Evolutionary conservation across 2,329 filamentous ascomycete genomes (phyloP).

Genomic region (Chlorencoelia australis): DNA sequence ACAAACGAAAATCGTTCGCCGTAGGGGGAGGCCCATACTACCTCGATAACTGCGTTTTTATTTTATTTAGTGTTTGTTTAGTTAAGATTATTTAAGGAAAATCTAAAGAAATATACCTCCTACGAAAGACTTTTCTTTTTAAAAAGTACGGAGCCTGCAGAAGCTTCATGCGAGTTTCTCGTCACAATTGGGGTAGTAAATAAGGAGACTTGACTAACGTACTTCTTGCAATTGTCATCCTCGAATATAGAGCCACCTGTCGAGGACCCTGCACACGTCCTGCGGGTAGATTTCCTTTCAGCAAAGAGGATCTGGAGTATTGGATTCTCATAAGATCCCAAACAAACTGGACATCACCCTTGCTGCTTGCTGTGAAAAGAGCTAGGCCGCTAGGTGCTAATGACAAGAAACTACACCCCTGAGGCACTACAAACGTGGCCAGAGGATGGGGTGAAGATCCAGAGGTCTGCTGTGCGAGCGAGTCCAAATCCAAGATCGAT

Average conservation of each 20-base stretch:
- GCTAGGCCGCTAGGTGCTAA: slow-evolving; percentile 65
- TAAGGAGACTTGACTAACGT: too few relatives aligned
- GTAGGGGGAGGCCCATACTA: slow-evolving; percentile 73
- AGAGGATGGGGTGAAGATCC: slow-evolving; percentile 44
- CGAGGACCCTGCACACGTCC: slow-evolving; percentile 39
- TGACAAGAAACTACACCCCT: slow-evolving; percentile 73
- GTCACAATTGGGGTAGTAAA: too few relatives aligned
- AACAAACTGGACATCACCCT: slow-evolving; percentile 73
- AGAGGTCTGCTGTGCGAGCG: slow-evolving; percentile 40
- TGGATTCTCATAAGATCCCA: slow-evolving; percentile 68
- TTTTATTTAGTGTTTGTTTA: too few relatives aligned
- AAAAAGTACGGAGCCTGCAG: too few relatives aligned
- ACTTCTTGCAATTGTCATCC: slow-evolving; percentile 85
- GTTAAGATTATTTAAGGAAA: too few relatives aligned
- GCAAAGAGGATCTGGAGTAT: slow-evolving; percentile 49
- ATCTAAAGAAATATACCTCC: too few relatives aligned
- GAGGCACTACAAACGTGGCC: slow-evolving; percentile 58
- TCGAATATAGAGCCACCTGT: slow-evolving; percentile 78
- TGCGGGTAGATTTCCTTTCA: slow-evolving; percentile 41
- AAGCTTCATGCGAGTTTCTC: too few relatives aligned
- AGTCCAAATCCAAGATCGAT: slow-evolving; percentile 62
- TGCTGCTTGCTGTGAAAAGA: slow-evolving; percentile 70
- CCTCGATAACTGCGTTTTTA: too few relatives aligned
- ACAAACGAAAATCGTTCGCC: slow-evolving; percentile 80
- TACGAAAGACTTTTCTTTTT: too few relatives aligned